phyloP scores from a whole-genome alignment of 1,284 basidiomycete species.

The Cutaneotrichosporon curvatum region DNA sequence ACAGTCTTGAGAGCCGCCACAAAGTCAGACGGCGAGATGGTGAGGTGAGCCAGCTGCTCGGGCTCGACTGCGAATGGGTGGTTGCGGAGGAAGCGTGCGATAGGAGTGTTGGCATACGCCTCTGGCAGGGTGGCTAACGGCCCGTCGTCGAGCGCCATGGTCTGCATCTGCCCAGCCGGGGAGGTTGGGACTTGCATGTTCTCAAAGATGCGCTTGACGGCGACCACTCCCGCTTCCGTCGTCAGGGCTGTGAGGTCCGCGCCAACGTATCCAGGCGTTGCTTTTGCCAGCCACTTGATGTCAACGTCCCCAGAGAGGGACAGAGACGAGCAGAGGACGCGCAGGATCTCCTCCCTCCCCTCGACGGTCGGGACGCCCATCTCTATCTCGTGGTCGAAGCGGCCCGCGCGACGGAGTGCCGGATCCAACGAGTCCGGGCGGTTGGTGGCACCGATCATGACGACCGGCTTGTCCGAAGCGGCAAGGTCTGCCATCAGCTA shows the following conservation, averaged over 20 bases:
- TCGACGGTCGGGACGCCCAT: conserved; percentile 94
- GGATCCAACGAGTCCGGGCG: conserved; percentile 90
- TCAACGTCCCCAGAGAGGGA: conserved; percentile 36
- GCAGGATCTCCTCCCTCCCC: conserved; percentile 78
- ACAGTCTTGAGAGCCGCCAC: conserved; percentile 68
- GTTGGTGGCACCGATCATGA: conserved; percentile 95
- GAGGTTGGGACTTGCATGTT: conserved; percentile 56
- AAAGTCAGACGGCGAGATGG: conserved; percentile 76
- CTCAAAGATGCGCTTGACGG: conserved; percentile 92
- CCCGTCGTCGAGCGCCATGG: conserved; percentile 32
- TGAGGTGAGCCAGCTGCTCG: conserved; percentile 68
- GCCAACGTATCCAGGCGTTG: conserved; percentile 94
- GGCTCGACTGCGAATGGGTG: conserved; percentile 71
- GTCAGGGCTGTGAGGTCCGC: conserved; percentile 87
- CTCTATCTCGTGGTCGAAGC: conserved; percentile 95
- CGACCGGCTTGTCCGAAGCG: conserved; percentile 58
- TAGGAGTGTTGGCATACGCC: conserved; percentile 58
- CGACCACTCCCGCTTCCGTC: conserved; percentile 87
- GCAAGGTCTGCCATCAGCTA: conserved; percentile 28
- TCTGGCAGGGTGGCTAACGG: conserved; percentile 33
- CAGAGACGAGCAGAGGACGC: conserved; percentile 50
- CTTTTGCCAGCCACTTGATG: conserved; percentile 61
- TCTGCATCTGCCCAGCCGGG: conserved; percentile 15
- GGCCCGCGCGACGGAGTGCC: conserved; percentile 81
- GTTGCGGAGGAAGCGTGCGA: conserved; percentile 77